A percentile compares a stretch with the other conserved stretches of the same genome.
phyloP scores from a whole-genome alignment of 2,329 filamentous ascomycete species.

The Colletotrichum lindemuthianum region DNA sequence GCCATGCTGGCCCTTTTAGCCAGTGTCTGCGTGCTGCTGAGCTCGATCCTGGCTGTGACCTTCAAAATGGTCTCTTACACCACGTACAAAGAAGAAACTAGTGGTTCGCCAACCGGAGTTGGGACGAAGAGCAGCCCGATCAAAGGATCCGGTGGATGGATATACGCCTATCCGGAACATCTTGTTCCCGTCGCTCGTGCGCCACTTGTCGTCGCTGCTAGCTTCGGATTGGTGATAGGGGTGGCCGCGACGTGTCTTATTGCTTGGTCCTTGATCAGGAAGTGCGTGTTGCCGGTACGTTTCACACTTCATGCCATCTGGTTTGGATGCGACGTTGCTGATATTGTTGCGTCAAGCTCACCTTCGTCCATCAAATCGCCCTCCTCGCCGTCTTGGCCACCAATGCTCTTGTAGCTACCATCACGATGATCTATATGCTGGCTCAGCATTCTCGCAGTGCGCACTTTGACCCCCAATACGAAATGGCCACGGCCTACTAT shows the following conservation, averaged over 20 bases:
- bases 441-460: not conserved
- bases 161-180: not conserved
- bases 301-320: not conserved
- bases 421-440: not conserved
- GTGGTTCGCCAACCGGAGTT: not conserved
- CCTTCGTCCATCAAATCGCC: not conserved
- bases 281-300: not conserved
- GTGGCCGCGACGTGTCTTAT: not conserved
- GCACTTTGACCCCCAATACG: not conserved
- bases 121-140: constrained; percentile 1
- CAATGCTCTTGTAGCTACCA: not conserved
- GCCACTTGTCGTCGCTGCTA: not conserved
- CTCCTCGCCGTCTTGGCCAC: not conserved
- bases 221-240: not conserved
- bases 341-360: not conserved
- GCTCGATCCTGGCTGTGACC: not conserved
- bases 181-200: not conserved
- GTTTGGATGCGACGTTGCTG: not conserved
- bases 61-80: not conserved
- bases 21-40: not conserved
- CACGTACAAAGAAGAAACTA: not conserved
- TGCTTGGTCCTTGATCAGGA: not conserved
- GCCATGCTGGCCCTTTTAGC: not conserved
- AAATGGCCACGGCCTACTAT: not conserved
- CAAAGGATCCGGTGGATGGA: not conserved